Percentiles rank a stretch among this genome's conserved stretches.
phyloP scores from a whole-genome alignment of 1,284 basidiomycete genomes.

The Coniferiporia sulphurascens region DNA sequence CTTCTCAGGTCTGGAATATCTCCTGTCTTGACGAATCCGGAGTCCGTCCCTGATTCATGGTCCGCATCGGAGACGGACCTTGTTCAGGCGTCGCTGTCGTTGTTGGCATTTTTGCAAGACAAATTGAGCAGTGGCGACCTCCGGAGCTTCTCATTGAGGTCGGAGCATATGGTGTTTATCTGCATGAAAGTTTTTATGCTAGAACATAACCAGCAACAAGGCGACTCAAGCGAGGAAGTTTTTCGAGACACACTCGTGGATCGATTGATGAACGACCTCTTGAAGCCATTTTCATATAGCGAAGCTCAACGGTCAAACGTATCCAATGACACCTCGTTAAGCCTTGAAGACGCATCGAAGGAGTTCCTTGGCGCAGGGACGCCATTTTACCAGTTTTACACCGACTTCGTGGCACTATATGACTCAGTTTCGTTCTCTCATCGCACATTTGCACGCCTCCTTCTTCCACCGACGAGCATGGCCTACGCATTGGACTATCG shows the following conservation, averaged over 20 bases:
- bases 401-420: slow-evolving; percentile 86
- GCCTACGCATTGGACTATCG: slow-evolving; percentile 82
- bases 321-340: slow-evolving; percentile 21
- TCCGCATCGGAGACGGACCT: slow-evolving; percentile 78
- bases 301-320: slow-evolving; percentile 16
- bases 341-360: slow-evolving; percentile 56
- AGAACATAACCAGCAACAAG: slow-evolving; percentile 66
- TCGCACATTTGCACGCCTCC: slow-evolving; percentile 65
- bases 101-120: slow-evolving; percentile 39
- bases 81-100: slow-evolving; percentile 58
- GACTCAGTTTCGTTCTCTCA: slow-evolving; percentile 89
- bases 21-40: slow-evolving; percentile 53
- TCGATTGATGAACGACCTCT: slow-evolving; percentile 51
- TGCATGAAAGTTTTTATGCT: slow-evolving; percentile 96
- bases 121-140: slow-evolving; percentile 18
- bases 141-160: slow-evolving; percentile 39
- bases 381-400: slow-evolving; percentile 94
- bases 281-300: slow-evolving; percentile 49
- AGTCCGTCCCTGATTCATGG: slow-evolving; percentile 63
- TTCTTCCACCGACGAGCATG: slow-evolving; percentile 77
- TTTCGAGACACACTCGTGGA: slow-evolving; percentile 64
- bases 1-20: slow-evolving; percentile 79
- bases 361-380: slow-evolving; percentile 62
- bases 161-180: slow-evolving; percentile 61
- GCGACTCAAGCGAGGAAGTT: slow-evolving; percentile 56